phyloP scores from a whole-genome alignment of 2,329 filamentous ascomycete species.

The Talaromyces sp. region DNA sequence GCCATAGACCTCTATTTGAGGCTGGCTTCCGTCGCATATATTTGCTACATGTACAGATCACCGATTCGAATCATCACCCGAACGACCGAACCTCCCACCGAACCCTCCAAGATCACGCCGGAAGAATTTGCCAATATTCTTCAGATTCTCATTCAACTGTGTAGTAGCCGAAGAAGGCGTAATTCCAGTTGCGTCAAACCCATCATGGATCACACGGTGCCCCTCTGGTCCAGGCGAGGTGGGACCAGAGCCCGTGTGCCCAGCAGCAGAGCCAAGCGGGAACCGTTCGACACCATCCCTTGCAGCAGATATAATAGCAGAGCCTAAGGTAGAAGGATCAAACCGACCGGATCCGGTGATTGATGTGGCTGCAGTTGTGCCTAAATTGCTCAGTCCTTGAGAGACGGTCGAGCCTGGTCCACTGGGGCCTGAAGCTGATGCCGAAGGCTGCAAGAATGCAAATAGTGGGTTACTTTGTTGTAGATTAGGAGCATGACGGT shows the following conservation, averaged over 20 bases:
- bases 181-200: conserved; percentile 30
- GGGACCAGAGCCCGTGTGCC: conserved; percentile 26
- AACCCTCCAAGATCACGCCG: conserved; percentile 78
- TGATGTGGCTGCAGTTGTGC: conserved; percentile 43
- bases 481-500: conserved; percentile 64
- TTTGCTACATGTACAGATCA: conserved; percentile 8
- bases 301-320: conserved; percentile 83
- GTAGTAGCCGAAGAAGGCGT: conserved; percentile 50
- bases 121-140: conserved; percentile 96
- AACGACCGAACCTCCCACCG: conserved; percentile 65
- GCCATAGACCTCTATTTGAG: background rate
- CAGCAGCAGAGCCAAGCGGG: conserved; percentile 35
- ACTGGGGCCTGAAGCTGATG: conserved; percentile 24
- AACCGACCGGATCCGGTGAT: conserved; percentile 60
- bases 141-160: conserved; percentile 88
- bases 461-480: conserved; percentile 69
- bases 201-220: conserved; percentile 15
- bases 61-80: conserved; percentile 32
- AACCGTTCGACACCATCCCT: conserved; percentile 79
- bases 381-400: conserved; percentile 50
- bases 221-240: conserved; percentile 13
- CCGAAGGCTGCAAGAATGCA: conserved; percentile 39
- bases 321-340: conserved; percentile 78
- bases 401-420: conserved; percentile 34
- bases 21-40: background rate